Conservation (phyloP, 140 eudicot species). For the Anethum foeniculum region DNA sequence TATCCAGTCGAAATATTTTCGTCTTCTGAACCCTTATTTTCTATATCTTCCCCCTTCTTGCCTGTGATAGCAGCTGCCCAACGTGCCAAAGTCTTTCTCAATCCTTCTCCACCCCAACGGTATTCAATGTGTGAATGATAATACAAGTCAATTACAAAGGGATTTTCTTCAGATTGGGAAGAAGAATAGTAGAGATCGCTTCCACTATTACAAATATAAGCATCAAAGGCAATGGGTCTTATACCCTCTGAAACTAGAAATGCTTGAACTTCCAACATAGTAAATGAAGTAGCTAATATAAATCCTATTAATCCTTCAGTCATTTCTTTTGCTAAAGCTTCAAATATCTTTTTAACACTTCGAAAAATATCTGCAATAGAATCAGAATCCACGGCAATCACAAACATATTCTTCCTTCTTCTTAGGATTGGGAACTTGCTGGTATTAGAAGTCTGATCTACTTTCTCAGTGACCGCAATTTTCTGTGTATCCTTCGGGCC, state of each 20-base stretch:
- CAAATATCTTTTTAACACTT: slow-evolving; percentile 54
- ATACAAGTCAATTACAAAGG: slow-evolving; percentile 76
- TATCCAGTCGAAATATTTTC: slow-evolving; percentile 76
- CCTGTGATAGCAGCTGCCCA: slow-evolving; percentile 66
- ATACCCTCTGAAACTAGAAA: slow-evolving; percentile 53
- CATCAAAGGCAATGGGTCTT: slow-evolving; percentile 78
- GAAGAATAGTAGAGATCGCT: slow-evolving; percentile 88
- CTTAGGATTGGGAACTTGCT: slow-evolving; percentile 76
- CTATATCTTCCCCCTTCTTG: slow-evolving; percentile 54
- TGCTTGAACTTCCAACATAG: slow-evolving; percentile 52
- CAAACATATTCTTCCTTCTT: slow-evolving; percentile 69
- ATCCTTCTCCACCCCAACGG: slow-evolving; percentile 99
- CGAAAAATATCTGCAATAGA: slow-evolving; percentile 41
- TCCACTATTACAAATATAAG: slow-evolving; percentile 89
- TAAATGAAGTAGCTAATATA: slow-evolving; percentile 79
- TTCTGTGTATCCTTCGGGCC: slow-evolving; percentile 32
- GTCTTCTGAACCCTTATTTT: slow-evolving; percentile 71
- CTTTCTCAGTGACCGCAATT: slow-evolving; percentile 62
- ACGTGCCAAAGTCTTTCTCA: slow-evolving; percentile 83
- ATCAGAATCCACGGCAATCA: slow-evolving; percentile 71
- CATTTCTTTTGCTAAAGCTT: slow-evolving; percentile 57
- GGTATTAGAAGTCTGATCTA: slow-evolving; percentile 35
- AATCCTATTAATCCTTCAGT: slow-evolving; percentile 78
- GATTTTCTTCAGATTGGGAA: slow-evolving; percentile 57
- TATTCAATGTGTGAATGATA: slow-evolving; percentile 94